These are phyloP conservation scores for Alternaria angustiovoidea DNA, from an alignment of 2,329 filamentous ascomycete genomes.

Conservation along the genomic window DNA sequence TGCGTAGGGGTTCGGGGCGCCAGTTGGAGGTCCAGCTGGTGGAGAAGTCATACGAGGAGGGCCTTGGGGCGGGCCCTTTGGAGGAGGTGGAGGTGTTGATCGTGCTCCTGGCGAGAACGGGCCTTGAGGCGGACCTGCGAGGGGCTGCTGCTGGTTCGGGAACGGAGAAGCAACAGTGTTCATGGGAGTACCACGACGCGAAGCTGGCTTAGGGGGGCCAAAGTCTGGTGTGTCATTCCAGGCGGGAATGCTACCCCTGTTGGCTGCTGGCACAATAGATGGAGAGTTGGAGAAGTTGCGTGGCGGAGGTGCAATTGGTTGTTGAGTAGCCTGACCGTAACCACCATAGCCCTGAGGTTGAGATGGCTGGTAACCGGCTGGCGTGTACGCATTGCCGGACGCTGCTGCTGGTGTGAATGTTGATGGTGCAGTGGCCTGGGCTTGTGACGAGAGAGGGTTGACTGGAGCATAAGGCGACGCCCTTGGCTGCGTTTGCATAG, in stretches of 20 bases:
- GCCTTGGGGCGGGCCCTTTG: conserved; percentile 70
- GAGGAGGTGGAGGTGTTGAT: conserved; percentile 78
- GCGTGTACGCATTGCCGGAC: conserved; percentile 54
- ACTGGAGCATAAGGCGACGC: conserved; percentile 34
- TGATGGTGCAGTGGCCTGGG: conserved; percentile 34
- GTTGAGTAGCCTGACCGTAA: conserved; percentile 56
- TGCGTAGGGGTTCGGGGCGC: conserved; percentile 68
- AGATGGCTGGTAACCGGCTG: conserved; percentile 63
- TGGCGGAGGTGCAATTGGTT: conserved; percentile 65
- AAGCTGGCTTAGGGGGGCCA: conserved; percentile 69
- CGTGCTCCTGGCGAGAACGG: conserved; percentile 66
- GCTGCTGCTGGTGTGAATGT: conserved; percentile 20
- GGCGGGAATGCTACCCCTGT: conserved; percentile 74
- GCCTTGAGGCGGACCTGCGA: conserved; percentile 63
- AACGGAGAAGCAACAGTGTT: conserved; percentile 79
- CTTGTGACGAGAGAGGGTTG: conserved; percentile 41
- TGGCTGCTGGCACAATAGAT: conserved; percentile 68
- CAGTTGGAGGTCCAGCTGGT: conserved; percentile 61
- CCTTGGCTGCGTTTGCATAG: conserved; percentile 38
- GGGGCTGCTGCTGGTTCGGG: conserved; percentile 66
- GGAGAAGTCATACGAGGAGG: conserved; percentile 71
- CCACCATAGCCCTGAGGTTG: conserved; percentile 54
- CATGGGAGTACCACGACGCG: conserved; percentile 77
- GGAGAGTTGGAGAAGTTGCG: conserved; percentile 73
- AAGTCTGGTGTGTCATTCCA: conserved; percentile 98